These are phyloP conservation scores for Dryadomyces sulphureus DNA, from an alignment of 2,329 filamentous ascomycete species.

Conservation along the genomic window DNA sequence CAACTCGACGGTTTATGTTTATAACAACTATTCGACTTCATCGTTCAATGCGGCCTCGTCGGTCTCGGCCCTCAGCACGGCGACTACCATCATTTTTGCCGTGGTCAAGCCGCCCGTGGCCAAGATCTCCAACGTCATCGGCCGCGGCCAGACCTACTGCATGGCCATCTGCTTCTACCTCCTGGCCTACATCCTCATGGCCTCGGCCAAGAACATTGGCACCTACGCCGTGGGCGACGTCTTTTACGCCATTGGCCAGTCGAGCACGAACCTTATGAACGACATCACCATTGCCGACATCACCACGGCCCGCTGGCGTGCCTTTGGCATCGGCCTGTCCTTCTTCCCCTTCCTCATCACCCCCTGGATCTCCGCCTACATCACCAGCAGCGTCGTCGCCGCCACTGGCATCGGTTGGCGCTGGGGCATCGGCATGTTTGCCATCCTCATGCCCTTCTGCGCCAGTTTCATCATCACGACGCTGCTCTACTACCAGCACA, in stretches of 20 bases:
- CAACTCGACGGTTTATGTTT: slow-evolving; percentile 16
- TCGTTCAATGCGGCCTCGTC: slow-evolving; percentile 17
- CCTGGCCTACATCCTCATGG: slow-evolving; percentile 42
- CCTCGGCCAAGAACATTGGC: slow-evolving; percentile 34
- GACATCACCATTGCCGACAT: slow-evolving; percentile 46
- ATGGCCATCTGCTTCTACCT: slow-evolving; percentile 38
- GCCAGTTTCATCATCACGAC: slow-evolving; percentile 32
- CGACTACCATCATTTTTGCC: slow-evolving; percentile 25
- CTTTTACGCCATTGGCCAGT: slow-evolving; percentile 44
- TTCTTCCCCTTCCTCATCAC: slow-evolving; percentile 39
- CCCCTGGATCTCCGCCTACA: slow-evolving; percentile 37
- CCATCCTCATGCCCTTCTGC: slow-evolving; percentile 37
- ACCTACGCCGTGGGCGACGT: slow-evolving; percentile 38
- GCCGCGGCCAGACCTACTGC: slow-evolving; percentile 44
- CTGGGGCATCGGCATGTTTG: slow-evolving; percentile 44
- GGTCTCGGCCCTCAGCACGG: slow-evolving; percentile 17
- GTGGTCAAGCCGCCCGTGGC: slow-evolving; percentile 46
- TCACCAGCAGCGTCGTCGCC: slow-evolving; percentile 21
- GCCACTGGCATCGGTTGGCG: slow-evolving; percentile 28
- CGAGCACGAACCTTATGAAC: slow-evolving; percentile 41
- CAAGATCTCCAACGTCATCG: slow-evolving; percentile 47
- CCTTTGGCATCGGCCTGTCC: slow-evolving; percentile 31
- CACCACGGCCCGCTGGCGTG: slow-evolving; percentile 36
- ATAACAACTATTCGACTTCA: slow-evolving; percentile 19
- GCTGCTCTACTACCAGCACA: slow-evolving; percentile 32